Evolutionary conservation across 148 eudicot species (phyloP).

Genomic region (Cornus kousa): DNA sequence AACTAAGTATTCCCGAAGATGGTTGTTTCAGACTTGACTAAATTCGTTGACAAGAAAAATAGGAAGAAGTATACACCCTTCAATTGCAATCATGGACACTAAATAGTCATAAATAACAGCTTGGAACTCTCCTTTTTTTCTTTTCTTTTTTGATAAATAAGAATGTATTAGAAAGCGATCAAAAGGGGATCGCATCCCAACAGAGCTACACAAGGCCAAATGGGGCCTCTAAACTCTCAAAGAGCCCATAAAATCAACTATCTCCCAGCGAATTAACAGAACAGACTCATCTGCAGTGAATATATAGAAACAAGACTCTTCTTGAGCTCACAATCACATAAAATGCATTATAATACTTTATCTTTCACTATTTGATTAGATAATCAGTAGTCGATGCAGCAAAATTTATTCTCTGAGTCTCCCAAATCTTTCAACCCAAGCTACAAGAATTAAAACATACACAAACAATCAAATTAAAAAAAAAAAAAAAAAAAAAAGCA

Average conservation of each 20-base stretch:
- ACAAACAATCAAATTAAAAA: background rate
- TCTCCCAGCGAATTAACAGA: background rate
- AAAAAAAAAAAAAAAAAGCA: conserved; percentile 6
- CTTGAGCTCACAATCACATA: background rate
- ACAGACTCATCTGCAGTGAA: background rate
- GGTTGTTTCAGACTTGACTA: background rate
- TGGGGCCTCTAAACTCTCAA: too few species aligned
- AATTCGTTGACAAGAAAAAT: background rate
- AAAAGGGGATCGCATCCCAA: too few species aligned
- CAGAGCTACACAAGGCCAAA: too few species aligned
- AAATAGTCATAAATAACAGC: background rate
- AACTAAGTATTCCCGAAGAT: background rate
- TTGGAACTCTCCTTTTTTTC: background rate
- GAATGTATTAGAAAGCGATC: too few species aligned
- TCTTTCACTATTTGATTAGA: background rate
- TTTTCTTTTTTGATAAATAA: too few species aligned
- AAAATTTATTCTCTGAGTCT: background rate
- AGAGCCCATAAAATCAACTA: too few species aligned
- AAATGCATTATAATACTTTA: background rate
- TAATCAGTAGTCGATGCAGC: background rate
- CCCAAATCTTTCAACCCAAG: background rate
- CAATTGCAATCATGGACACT: background rate
- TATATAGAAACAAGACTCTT: too few species aligned
- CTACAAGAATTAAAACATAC: background rate
- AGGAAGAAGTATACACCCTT: background rate